These are phyloP conservation scores for Staphylotrichum longicolle DNA, from an alignment of 495 filamentous ascomycete species.

Conservation along the genomic window DNA sequence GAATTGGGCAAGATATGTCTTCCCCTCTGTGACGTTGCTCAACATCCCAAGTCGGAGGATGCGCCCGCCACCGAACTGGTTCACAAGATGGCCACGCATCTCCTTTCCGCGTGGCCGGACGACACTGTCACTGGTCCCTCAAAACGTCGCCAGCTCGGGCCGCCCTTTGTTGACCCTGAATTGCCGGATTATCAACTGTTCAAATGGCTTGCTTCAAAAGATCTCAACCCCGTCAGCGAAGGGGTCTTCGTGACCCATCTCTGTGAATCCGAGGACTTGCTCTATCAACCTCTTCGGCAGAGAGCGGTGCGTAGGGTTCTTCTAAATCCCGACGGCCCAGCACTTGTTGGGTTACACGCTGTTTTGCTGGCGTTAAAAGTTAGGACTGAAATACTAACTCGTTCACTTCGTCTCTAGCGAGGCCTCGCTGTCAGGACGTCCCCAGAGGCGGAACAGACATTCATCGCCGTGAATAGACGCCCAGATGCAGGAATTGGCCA, in stretches of 20 bases:
- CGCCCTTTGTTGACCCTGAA: constrained; percentile 1
- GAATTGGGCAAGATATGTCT: background rate
- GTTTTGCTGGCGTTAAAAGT: background rate
- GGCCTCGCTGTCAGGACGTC: background rate
- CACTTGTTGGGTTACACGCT: background rate
- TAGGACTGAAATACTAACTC: background rate
- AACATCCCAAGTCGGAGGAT: background rate
- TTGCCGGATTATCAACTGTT: constrained; percentile 3
- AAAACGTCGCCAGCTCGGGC: constrained; percentile 7
- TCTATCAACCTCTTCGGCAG: constrained; percentile 2
- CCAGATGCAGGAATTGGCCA: background rate
- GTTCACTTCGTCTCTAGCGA: background rate
- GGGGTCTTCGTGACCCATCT: background rate
- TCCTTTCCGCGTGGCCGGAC: constrained; percentile 6
- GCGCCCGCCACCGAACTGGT: background rate
- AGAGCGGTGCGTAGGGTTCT: background rate
- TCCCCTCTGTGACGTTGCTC: constrained; percentile 1
- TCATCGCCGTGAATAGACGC: background rate
- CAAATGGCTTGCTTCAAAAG: constrained; percentile 7
- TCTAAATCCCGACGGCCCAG: background rate
- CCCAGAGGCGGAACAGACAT: background rate
- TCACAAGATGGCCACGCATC: constrained; percentile 1
- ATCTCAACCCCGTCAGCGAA: constrained; percentile 7
- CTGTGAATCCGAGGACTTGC: background rate
- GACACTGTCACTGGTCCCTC: background rate